Base-by-base conservation (phyloP, 495 filamentous ascomycete species). In the Ascodesmis nigricans region DNA sequence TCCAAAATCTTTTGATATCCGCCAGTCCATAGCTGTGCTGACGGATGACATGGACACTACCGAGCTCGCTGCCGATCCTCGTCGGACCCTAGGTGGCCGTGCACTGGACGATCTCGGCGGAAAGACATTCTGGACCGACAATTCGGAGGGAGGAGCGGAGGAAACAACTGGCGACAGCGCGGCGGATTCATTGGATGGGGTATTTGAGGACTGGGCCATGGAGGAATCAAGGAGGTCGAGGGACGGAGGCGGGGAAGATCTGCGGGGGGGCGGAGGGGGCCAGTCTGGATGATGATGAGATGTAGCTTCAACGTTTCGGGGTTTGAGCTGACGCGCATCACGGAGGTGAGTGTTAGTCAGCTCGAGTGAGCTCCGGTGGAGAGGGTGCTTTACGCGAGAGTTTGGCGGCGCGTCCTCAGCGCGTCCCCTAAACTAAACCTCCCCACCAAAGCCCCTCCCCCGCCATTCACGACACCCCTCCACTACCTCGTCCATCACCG, bases 21-120 rank as follows among this genome's bases (percentile, higher is more conserved):
- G 41, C 47, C 47, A 52, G 40, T 52, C 49, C 29, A 52, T 30
- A 18, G 46, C 39, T 7, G 49, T 52, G 24, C 48, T 48, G 8
- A 52, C 34, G 9, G 49, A 52, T 8, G 49, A 52, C 5, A 25
- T 33, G 3, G 83, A 91, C 46, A 67, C 67, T 45, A 84, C 67
- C 17, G 83, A 91, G 62, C 82, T 90, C 21, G 84, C 75, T 3
- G 71, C 77, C 13, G 84, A 95, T 33, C 71, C 78, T 57, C 82
- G 34, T 10, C 47, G 45, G 23, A 19, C 37, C 23, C 29, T 33
- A 9, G 41, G 36, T 9, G 38, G 36, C 10, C 46, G 41, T 14
- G 31, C 29, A 7, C 35, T 37, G 8, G 24, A 6, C 6, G 46
- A 39, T 25, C 47, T 42, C n/a, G 46, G 46, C 9, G 41, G 47